Conservation (phyloP, 805 yeast species). For the Barnettozyma californica region DNA sequence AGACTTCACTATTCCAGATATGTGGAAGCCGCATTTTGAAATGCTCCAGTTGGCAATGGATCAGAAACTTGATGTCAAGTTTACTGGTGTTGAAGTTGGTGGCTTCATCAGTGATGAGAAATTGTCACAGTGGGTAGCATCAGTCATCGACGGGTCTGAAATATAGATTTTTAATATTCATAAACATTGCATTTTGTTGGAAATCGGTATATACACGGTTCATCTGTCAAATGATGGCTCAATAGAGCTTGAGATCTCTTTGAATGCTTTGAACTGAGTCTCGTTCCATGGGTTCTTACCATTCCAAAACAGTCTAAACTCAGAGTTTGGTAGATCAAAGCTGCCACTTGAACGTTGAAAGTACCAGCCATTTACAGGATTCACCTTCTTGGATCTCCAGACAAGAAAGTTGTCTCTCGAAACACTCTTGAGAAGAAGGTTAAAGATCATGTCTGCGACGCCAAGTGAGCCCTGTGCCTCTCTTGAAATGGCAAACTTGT, state of each 20-base stretch:
- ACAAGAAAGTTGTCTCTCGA: constrained; percentile 55
- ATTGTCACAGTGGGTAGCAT: constrained; percentile 42
- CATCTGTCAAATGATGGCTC: constrained; percentile 43
- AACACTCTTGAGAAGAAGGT: constrained; percentile 62
- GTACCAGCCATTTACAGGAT: constrained; percentile 97
- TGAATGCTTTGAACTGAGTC: constrained; percentile 41
- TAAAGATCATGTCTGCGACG: constrained; percentile 89
- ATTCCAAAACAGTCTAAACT: constrained; percentile 42
- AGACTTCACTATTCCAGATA: constrained; percentile 20
- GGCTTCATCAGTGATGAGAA: constrained; percentile 40
- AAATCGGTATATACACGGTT: background rate
- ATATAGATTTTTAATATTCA: background rate
- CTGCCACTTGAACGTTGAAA: constrained; percentile 85
- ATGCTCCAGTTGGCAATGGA: constrained; percentile 28
- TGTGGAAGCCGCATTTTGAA: constrained; percentile 29
- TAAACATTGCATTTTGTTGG: background rate
- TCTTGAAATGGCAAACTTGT: constrained; percentile 87
- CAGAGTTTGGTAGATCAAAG: constrained; percentile 36
- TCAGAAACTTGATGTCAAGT: constrained; percentile 27
- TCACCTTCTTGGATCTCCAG: constrained; percentile 84
- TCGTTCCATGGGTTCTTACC: constrained; percentile 26
- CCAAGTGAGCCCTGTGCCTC: constrained; percentile 87
- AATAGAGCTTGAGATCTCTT: constrained; percentile 49
- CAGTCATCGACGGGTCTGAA: constrained; percentile 39
- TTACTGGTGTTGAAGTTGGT: constrained; percentile 39